phyloP scores from a whole-genome alignment of 257 asterid species.

The Nicotiana tabacum region DNA sequence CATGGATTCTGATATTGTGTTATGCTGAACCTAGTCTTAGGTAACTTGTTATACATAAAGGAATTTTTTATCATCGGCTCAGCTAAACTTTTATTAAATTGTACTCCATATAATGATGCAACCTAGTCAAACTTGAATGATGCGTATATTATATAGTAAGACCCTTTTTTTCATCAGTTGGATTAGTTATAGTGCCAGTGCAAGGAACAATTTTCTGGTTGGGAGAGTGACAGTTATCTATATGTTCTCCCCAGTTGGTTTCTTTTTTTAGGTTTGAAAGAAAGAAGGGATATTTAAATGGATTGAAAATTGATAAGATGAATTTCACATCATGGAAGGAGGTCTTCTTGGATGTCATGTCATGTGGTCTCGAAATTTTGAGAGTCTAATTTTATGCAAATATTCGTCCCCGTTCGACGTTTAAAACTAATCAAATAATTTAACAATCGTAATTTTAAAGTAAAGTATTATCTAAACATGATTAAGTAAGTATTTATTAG shows the following conservation, averaged over 20 bases:
- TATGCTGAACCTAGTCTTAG: no score
- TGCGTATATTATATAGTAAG: not conserved
- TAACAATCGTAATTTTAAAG: no score
- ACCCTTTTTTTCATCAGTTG: not conserved
- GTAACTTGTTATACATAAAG: no score
- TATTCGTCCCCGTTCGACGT: no score
- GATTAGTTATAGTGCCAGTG: not conserved
- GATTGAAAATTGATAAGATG: not conserved
- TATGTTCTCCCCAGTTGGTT: not conserved
- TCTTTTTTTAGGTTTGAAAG: no score
- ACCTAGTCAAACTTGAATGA: slow-evolving; percentile 3
- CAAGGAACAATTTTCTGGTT: not conserved
- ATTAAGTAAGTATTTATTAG: no score
- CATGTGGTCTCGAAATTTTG: slow-evolving; percentile 7
- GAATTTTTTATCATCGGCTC: no score
- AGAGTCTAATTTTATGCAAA: not conserved
- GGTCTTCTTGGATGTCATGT: slow-evolving; percentile 14
- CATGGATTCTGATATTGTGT: no score
- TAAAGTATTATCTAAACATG: no score
- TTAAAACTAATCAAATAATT: no score
- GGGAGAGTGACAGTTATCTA: slow-evolving; percentile 2
- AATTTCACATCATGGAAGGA: slow-evolving; percentile 15
- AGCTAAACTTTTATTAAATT: no score
- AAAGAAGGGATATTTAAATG: not conserved
- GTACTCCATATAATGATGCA: not conserved